These are phyloP conservation scores for Agaricales sp. DNA, from an alignment of 1,284 basidiomycete genomes.

Conservation along the genomic window DNA sequence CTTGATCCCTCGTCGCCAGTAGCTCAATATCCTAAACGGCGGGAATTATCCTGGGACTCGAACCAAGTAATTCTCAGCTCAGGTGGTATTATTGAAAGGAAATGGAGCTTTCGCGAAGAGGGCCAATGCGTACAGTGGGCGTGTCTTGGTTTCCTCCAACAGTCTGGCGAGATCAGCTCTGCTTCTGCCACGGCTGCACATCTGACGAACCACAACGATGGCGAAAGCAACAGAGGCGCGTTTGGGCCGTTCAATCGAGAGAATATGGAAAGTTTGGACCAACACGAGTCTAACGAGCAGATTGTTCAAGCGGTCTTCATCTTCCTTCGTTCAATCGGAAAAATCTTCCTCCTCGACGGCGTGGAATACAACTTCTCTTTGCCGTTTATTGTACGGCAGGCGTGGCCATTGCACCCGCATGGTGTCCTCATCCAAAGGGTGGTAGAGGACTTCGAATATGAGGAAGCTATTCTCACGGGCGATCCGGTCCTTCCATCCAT, in stretches of 20 bases:
- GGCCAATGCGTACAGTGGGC: slow-evolving; percentile 67
- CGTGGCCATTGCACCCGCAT: slow-evolving; percentile 69
- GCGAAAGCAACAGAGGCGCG: slow-evolving; percentile 27
- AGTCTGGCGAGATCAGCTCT: slow-evolving; percentile 22
- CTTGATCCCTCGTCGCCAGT: not conserved
- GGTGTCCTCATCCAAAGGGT: slow-evolving; percentile 75
- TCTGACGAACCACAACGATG: slow-evolving; percentile 24
- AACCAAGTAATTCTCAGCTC: slow-evolving; percentile 57
- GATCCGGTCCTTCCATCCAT: slow-evolving; percentile 63
- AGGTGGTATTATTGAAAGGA: slow-evolving; percentile 61
- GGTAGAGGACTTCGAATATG: slow-evolving; percentile 52
- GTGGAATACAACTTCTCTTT: slow-evolving; percentile 71
- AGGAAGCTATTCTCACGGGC: slow-evolving; percentile 52
- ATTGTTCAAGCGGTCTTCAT: slow-evolving; percentile 59
- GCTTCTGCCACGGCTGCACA: slow-evolving; percentile 26
- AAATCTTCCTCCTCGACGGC: slow-evolving; percentile 68
- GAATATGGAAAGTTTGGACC: slow-evolving; percentile 19
- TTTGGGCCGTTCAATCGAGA: slow-evolving; percentile 52
- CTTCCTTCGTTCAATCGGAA: slow-evolving; percentile 67
- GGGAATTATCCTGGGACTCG: slow-evolving; percentile 63
- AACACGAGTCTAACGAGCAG: slow-evolving; percentile 19
- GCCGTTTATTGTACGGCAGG: slow-evolving; percentile 70
- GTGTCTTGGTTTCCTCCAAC: slow-evolving; percentile 64
- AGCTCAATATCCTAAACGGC: slow-evolving; percentile 16
- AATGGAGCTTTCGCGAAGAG: slow-evolving; percentile 67